Evolutionary conservation across 192 early-diverging fungal species (phyloP).

Genomic region (Mortierella hygrophila): DNA sequence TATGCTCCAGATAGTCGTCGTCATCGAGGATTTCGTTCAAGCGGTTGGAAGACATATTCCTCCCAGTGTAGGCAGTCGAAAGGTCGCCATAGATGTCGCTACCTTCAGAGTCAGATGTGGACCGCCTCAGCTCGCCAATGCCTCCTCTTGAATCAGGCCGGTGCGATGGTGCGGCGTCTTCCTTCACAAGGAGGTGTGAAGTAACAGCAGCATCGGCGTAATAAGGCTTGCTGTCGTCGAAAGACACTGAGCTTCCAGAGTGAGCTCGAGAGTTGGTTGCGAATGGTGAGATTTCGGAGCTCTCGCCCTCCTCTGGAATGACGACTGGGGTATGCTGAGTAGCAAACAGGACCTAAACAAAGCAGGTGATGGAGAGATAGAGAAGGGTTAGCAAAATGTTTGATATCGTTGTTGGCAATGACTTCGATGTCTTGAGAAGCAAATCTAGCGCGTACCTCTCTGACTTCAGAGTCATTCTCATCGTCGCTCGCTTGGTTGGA

Average conservation of each 20-base stretch:
- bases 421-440: no score
- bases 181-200: background rate
- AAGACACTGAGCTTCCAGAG: background rate
- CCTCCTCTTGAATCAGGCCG: background rate
- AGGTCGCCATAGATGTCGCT: slow-evolving; percentile 49
- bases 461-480: slow-evolving; percentile 44
- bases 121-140: background rate
- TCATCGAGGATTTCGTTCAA: slow-evolving; percentile 48
- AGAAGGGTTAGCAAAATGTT: background rate
- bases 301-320: background rate
- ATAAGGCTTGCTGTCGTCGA: background rate
- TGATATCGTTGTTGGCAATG: background rate
- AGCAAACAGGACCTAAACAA: slow-evolving; percentile 12
- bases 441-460: slow-evolving; percentile 19
- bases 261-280: background rate
- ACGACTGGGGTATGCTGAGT: background rate
- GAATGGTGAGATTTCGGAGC: background rate
- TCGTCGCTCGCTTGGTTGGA: slow-evolving; percentile 18
- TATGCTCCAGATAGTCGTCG: slow-evolving; percentile 51
- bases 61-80: slow-evolving; percentile 29
- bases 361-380: background rate
- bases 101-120: slow-evolving; percentile 16
- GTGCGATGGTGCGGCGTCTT: background rate
- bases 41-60: slow-evolving; percentile 36
- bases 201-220: background rate